Conservation (phyloP, 2,329 filamentous ascomycete genomes). For the Zarea fungicola region DNA sequence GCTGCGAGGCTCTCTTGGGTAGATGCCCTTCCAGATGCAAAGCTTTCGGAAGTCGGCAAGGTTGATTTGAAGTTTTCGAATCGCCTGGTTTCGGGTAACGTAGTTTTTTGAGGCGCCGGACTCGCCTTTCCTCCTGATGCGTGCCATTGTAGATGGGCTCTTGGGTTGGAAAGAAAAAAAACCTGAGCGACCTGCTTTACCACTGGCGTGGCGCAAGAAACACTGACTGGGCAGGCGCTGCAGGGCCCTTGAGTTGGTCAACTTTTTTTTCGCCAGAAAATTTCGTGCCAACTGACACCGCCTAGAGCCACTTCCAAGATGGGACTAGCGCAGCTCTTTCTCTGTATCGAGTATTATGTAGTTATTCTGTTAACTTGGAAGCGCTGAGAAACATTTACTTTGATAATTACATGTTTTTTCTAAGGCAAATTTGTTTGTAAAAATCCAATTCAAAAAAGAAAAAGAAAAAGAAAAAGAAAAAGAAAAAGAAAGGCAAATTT, state of each 20-base stretch:
- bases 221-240: slow-evolving; percentile 20
- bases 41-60: slow-evolving; percentile 95
- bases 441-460: no score
- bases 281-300: slow-evolving; percentile 10
- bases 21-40: slow-evolving; percentile 99
- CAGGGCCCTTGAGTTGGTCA: slow-evolving; percentile 3
- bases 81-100: slow-evolving; percentile 92
- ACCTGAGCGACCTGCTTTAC: slow-evolving; percentile 12
- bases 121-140: slow-evolving; percentile 88
- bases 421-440: no score
- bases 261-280: slow-evolving; percentile 18
- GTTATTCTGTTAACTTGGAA: no score
- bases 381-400: no score
- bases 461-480: background rate
- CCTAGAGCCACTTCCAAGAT: background rate
- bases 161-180: slow-evolving; percentile 10
- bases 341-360: background rate
- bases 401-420: no score
- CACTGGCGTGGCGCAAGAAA: slow-evolving; percentile 27
- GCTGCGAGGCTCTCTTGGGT: slow-evolving; percentile 92
- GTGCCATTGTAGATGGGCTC: slow-evolving; percentile 49
- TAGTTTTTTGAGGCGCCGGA: slow-evolving; percentile 96
- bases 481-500: background rate
- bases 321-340: background rate
- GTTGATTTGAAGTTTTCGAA: slow-evolving; percentile 96